phyloP scores from a whole-genome alignment of 495 filamentous ascomycete genomes.

The Podospora sp. region DNA sequence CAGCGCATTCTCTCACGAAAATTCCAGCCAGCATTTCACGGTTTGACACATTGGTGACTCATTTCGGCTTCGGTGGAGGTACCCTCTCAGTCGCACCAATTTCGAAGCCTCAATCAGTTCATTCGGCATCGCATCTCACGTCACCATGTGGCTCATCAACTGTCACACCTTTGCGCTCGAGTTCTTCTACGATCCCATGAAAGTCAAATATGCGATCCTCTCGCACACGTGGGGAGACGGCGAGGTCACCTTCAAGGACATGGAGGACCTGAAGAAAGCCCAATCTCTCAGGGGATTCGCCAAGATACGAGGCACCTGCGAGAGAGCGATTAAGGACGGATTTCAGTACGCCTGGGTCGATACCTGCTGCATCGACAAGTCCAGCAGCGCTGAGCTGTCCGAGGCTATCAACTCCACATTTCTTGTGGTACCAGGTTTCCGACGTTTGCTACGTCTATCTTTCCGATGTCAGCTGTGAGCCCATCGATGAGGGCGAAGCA shows the following conservation, averaged over 20 bases:
- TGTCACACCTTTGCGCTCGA: slow-evolving; percentile 28
- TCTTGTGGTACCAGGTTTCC: slow-evolving; percentile 36
- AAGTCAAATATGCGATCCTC: slow-evolving; percentile 39
- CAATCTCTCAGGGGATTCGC: background rate
- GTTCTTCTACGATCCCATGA: slow-evolving; percentile 30
- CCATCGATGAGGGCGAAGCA: background rate
- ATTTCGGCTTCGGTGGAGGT: too few species aligned
- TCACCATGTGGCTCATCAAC: slow-evolving; percentile 39
- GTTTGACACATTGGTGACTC: too few species aligned
- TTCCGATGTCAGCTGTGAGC: slow-evolving; percentile 9
- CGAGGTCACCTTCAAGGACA: slow-evolving; percentile 32
- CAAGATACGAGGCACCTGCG: slow-evolving; percentile 17
- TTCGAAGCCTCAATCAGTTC: too few species aligned
- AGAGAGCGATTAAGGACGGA: slow-evolving; percentile 12
- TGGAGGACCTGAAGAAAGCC: background rate
- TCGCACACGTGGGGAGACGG: slow-evolving; percentile 44
- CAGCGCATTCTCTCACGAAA: too few species aligned
- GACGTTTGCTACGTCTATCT: slow-evolving; percentile 39
- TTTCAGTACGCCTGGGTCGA: slow-evolving; percentile 34
- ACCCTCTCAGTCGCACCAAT: too few species aligned
- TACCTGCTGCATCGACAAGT: slow-evolving; percentile 39
- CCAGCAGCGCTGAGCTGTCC: slow-evolving; percentile 35
- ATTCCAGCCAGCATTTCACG: too few species aligned
- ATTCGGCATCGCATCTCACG: background rate
- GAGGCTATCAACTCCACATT: slow-evolving; percentile 47